Evolutionary conservation across 192 early-diverging fungal species (phyloP).

Genomic region (Entophlyctis luteolus): DNA sequence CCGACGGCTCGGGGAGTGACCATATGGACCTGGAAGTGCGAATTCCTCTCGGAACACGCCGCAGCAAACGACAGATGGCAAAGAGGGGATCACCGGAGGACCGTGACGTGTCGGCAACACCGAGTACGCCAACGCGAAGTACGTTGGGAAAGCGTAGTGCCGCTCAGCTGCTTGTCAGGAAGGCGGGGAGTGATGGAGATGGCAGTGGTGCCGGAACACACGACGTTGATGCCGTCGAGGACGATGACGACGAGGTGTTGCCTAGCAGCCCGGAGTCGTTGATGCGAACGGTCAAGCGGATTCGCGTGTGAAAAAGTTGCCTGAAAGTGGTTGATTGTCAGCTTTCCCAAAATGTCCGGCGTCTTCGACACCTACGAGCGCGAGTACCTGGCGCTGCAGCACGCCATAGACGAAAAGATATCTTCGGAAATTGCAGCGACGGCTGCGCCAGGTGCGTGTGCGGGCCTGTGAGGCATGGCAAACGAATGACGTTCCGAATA

Average conservation of each 20-base stretch:
- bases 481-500: not conserved
- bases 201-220: conserved; percentile 10
- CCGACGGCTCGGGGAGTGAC: too few relatives aligned
- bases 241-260: not conserved
- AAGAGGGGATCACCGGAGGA: too few relatives aligned
- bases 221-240: conserved; percentile 23
- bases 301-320: not conserved
- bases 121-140: too few relatives aligned
- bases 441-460: conserved; percentile 50
- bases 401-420: conserved; percentile 58
- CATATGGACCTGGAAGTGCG: too few relatives aligned
- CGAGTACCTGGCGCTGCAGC: conserved; percentile 65
- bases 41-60: too few relatives aligned
- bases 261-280: not conserved
- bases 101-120: too few relatives aligned
- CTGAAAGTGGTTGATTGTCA: not conserved
- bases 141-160: too few relatives aligned
- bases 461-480: not conserved
- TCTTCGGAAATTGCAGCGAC: conserved; percentile 53
- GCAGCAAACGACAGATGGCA: too few relatives aligned
- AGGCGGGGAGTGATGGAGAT: conserved; percentile 10
- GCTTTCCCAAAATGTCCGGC: conserved; percentile 65
- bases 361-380: conserved; percentile 85
- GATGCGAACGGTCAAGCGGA: conserved; percentile 6
- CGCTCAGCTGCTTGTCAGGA: too few relatives aligned